These are phyloP conservation scores for Ramichloridium luteum DNA, from an alignment of 2,329 filamentous ascomycete genomes.

Conservation along the genomic window DNA sequence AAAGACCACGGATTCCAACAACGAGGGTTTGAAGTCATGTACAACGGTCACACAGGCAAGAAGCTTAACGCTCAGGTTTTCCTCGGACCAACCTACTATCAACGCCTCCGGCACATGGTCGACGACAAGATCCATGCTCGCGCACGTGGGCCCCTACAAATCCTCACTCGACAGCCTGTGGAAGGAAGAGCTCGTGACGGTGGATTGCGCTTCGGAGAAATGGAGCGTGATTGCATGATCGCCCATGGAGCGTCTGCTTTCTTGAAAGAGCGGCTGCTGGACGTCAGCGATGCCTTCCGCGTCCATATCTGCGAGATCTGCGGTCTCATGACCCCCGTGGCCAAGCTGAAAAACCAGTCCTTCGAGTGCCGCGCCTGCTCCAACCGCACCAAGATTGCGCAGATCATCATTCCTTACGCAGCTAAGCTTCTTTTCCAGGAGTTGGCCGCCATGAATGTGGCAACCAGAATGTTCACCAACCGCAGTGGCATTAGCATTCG, in stretches of 20 bases:
- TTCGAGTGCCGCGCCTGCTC: slow-evolving; percentile 97
- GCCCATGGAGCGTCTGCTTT: slow-evolving; percentile 96
- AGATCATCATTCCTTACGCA: slow-evolving; percentile 94
- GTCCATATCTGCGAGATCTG: slow-evolving; percentile 98
- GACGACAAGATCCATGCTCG: slow-evolving; percentile 99
- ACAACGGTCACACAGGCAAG: slow-evolving; percentile 90
- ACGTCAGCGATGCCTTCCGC: slow-evolving; percentile 94
- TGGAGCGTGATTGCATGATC: slow-evolving; percentile 99
- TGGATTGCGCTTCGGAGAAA: slow-evolving; percentile 98
- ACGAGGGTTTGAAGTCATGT: slow-evolving; percentile 96
- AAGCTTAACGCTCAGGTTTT: slow-evolving; percentile 93
- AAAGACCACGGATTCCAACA: slow-evolving; percentile 89
- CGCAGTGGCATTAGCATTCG: slow-evolving; percentile 23
- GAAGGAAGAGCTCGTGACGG: slow-evolving; percentile 97
- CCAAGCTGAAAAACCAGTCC: slow-evolving; percentile 89
- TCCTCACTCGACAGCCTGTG: slow-evolving; percentile 91
- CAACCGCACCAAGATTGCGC: slow-evolving; percentile 98
- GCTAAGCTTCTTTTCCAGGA: slow-evolving; percentile 98
- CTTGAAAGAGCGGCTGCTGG: slow-evolving; percentile 92
- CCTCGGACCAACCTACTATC: slow-evolving; percentile 96
- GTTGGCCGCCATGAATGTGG: slow-evolving; percentile 95
- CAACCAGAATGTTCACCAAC: slow-evolving; percentile 86
- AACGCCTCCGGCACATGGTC: slow-evolving; percentile 97
- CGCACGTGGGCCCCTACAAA: slow-evolving; percentile 90
- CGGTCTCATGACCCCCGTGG: slow-evolving; percentile 96